phyloP scores from a whole-genome alignment of 2,329 filamentous ascomycete genomes.

The Phoma sp. region DNA sequence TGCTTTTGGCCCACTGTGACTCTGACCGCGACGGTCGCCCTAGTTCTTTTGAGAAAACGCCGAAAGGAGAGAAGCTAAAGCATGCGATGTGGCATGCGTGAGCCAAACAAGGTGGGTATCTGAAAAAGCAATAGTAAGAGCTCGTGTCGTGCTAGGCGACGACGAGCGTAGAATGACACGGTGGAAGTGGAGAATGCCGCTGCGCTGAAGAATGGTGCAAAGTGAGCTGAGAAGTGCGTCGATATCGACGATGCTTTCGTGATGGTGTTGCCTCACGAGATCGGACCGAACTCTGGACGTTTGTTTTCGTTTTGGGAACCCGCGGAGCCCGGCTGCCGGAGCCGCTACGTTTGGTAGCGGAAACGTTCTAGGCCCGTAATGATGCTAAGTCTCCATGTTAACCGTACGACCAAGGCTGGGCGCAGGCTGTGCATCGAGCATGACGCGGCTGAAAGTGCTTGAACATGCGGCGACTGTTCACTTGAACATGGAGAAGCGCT shows the following conservation, averaged over 20 bases:
- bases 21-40: conserved; percentile 20
- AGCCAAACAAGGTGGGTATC: conserved; percentile 34
- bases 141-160: conserved; percentile 17
- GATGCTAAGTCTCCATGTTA: conserved; percentile 22
- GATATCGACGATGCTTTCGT: conserved; percentile 12
- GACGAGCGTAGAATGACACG: conserved; percentile 21
- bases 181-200: conserved; percentile 26
- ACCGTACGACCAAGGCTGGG: conserved; percentile 20
- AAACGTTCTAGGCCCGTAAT: conserved; percentile 29
- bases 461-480: conserved; percentile 23
- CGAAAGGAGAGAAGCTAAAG: conserved; percentile 20
- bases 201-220: conserved; percentile 11
- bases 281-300: conserved; percentile 14
- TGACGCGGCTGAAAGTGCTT: conserved; percentile 20
- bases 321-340: conserved; percentile 20
- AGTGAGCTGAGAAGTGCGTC: conserved; percentile 6
- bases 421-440: conserved; percentile 26
- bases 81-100: conserved; percentile 16
- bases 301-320: conserved; percentile 14
- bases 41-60: conserved; percentile 22
- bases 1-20: conserved; percentile 19
- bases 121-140: conserved; percentile 9
- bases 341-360: conserved; percentile 11
- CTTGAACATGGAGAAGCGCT: conserved; percentile 49
- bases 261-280: conserved; percentile 10